Evolutionary conservation across 495 filamentous ascomycete species (phyloP).

Genomic region (Aspergillus olivimuriae): DNA sequence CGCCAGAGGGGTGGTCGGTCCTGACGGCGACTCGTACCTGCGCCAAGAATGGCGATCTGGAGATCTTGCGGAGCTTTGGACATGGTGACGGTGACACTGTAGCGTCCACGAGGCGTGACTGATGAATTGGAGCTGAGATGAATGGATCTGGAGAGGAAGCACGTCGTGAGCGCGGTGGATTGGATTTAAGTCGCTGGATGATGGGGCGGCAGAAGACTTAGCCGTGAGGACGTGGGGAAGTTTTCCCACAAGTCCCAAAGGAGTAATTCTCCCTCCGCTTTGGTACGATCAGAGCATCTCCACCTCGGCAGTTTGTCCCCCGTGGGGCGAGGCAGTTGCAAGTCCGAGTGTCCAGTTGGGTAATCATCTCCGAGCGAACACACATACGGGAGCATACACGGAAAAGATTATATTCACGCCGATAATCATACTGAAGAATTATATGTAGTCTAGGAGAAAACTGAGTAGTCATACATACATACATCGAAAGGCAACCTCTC

Average conservation of each 20-base stretch:
- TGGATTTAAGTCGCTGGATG: background rate
- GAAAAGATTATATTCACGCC: background rate
- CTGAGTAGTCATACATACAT: too few relatives aligned
- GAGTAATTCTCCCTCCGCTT: too few relatives aligned
- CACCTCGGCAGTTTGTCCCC: too few relatives aligned
- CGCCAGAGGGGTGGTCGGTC: background rate
- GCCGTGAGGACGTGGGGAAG: constrained; percentile 1
- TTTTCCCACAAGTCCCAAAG: background rate
- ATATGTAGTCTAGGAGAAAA: too few relatives aligned
- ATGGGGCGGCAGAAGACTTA: constrained; percentile 10
- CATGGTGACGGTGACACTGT: constrained; percentile 21
- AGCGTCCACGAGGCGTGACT: too few relatives aligned
- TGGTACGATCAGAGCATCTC: too few relatives aligned
- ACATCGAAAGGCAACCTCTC: background rate
- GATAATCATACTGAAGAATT: background rate
- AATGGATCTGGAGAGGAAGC: too few relatives aligned
- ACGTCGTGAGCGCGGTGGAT: too few relatives aligned
- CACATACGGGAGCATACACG: background rate
- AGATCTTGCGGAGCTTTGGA: constrained; percentile 31
- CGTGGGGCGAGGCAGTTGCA: constrained; percentile 9
- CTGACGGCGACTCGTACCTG: constrained; percentile 14
- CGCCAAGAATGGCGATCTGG: constrained; percentile 39
- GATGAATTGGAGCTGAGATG: too few relatives aligned
- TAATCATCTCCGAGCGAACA: background rate
- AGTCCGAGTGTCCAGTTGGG: background rate